Conservation (phyloP, 352 stramenopile species). For the Phytophthora idaei region DNA sequence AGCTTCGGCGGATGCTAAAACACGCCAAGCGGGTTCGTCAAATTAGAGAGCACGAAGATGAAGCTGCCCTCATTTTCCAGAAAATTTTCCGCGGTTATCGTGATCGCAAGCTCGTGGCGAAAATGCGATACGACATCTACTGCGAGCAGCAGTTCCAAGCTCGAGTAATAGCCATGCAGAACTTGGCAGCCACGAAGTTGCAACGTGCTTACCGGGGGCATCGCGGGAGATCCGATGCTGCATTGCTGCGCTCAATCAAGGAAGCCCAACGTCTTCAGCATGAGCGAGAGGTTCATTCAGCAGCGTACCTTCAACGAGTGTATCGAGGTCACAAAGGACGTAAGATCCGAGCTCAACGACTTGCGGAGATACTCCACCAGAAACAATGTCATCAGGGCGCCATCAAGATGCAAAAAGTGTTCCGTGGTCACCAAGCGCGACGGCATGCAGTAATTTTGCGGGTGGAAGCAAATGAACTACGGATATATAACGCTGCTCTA, state of each 20-base stretch:
- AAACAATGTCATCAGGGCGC: slow-evolving; percentile 57
- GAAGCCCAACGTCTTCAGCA: slow-evolving; percentile 50
- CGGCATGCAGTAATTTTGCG: slow-evolving; percentile 48
- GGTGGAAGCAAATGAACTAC: slow-evolving; percentile 44
- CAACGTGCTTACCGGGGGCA: slow-evolving; percentile 78
- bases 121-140: slow-evolving; percentile 51
- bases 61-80: slow-evolving; percentile 73
- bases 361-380: slow-evolving; percentile 57
- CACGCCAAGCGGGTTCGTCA: slow-evolving; percentile 52
- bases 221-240: slow-evolving; percentile 51
- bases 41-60: slow-evolving; percentile 63
- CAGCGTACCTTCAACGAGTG: slow-evolving; percentile 73
- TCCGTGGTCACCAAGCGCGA: slow-evolving; percentile 61
- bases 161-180: slow-evolving; percentile 57
- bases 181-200: slow-evolving; percentile 70
- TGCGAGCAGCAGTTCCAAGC: slow-evolving; percentile 55
- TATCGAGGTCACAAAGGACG: slow-evolving; percentile 75
- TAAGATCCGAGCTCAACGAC: slow-evolving; percentile 42
- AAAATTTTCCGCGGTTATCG: slow-evolving; percentile 77
- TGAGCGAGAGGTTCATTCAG: slow-evolving; percentile 50
- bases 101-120: slow-evolving; percentile 45
- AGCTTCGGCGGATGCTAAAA: slow-evolving; percentile 55
- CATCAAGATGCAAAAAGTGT: slow-evolving; percentile 70
- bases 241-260: slow-evolving; percentile 52
- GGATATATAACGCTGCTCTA: slow-evolving; percentile 55